phyloP scores from a whole-genome alignment of 345 rosid species.

The Acer yangbiense region DNA sequence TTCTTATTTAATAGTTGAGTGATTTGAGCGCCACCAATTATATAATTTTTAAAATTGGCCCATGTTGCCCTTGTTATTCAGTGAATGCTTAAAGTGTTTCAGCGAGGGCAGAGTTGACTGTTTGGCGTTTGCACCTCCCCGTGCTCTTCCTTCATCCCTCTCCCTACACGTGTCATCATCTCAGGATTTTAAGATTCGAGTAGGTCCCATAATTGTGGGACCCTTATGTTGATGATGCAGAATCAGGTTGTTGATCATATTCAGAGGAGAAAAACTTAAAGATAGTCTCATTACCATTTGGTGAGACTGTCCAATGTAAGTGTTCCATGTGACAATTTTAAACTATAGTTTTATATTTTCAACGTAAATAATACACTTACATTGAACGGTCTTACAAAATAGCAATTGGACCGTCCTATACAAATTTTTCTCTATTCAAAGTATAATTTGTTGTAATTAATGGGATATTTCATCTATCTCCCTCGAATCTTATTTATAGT shows the following conservation, averaged over 20 bases:
- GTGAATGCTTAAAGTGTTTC: slow-evolving; percentile 20
- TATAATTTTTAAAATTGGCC: slow-evolving; percentile 19
- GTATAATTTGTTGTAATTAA: too few relatives aligned
- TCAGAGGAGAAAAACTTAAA: too few relatives aligned
- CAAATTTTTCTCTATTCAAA: too few relatives aligned
- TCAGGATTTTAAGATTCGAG: not conserved
- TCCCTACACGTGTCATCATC: slow-evolving; percentile 8
- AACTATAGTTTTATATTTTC: too few relatives aligned
- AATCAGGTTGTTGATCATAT: not conserved
- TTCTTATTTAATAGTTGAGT: not conserved
- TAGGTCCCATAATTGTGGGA: not conserved
- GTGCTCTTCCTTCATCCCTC: not conserved
- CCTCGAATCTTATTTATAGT: too few relatives aligned
- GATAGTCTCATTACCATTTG: too few relatives aligned
- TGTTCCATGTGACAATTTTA: too few relatives aligned
- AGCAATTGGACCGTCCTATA: accelerated
- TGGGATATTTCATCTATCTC: too few relatives aligned
- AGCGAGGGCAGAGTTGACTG: slow-evolving; percentile 33
- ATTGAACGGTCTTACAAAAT: too few relatives aligned
- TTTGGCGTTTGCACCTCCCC: not conserved
- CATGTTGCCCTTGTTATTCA: slow-evolving; percentile 22
- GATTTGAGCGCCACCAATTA: slow-evolving; percentile 44
- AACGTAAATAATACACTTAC: too few relatives aligned
- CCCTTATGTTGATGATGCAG: not conserved
- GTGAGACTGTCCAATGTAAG: too few relatives aligned